Evolutionary conservation across 73 alveolate species (phyloP), one percentile per base, ranked within the genome.

Genomic region (Tetrahymena thermophila): DNA sequence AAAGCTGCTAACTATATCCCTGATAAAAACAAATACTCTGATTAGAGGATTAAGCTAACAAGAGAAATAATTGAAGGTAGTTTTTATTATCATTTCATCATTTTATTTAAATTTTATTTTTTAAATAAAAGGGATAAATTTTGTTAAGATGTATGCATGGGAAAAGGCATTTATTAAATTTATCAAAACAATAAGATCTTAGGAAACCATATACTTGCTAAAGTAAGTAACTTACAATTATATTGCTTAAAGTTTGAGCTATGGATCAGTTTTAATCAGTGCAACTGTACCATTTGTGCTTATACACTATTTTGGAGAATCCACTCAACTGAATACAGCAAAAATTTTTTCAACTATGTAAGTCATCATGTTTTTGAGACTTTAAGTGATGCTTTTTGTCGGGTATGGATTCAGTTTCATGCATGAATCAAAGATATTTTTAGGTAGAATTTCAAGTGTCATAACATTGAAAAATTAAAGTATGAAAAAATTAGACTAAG

Each of bases 101-200:
- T 57, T 57, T 57, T n/a, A n/a, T n/a, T 10, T 71, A 71, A 31
- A 23, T 71, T 71, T 71, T 28, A 71, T n/a, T 0, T 71, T 71
- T 71, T 28, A 71, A 1, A n/a, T n/a, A 71, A 71, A 28, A 94
- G 96, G 96, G 23, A 94, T 94, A 37, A 71, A 93, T 40, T 57
- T 56, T 37, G 93, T 94, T 35, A 94, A 94, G 16, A 94, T 94
- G 96, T 83, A 94, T 35, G 96, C 96, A n/a, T 94, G 96, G 96
- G 94, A 56, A 57, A n/a, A 94, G 34, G 94, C 94, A 9, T 56
- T 94, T 58, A 35, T 35, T 56, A 56, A 71, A 40, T 83, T 57
- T 40, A 71, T 94, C 14, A 6, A 11, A 1, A 16, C 84, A 4
- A 71, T 94, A 13, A 94, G 96, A 42, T n/a, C 85, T 55, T 10